A percentile compares a stretch with the other conserved stretches of the same genome.
Evolutionary conservation across 306 rosid species (phyloP).

Genomic region (Amphicarpaea edgeworthii): DNA sequence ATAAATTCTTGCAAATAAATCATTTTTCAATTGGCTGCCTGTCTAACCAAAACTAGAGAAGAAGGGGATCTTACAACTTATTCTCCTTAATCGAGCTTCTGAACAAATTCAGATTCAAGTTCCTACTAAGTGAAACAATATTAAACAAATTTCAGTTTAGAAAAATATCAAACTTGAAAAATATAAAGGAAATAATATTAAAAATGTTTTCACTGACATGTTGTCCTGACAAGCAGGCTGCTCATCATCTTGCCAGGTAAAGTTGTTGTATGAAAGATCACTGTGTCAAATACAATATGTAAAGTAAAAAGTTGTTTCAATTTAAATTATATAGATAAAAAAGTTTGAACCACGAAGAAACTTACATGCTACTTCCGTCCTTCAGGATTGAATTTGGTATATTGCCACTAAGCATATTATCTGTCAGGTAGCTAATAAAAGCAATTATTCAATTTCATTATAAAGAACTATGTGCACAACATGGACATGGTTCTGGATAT

Average conservation of each 20-base stretch:
- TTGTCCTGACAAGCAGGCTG: slow-evolving; percentile 62
- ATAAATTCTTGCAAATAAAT: slow-evolving; percentile 24
- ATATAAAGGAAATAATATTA: background rate
- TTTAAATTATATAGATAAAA: background rate
- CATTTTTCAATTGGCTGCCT: slow-evolving; percentile 15
- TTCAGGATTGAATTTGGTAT: slow-evolving; percentile 63
- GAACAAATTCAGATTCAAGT: slow-evolving; percentile 71
- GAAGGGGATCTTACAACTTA: slow-evolving; percentile 59
- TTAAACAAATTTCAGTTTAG: slow-evolving; percentile 31
- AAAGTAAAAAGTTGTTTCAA: background rate
- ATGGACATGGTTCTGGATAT: slow-evolving; percentile 4
- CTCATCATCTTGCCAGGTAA: slow-evolving; percentile 71
- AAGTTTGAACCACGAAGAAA: slow-evolving; percentile 33
- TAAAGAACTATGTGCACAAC: background rate
- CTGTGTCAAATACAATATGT: slow-evolving; percentile 52
- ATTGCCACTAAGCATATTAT: slow-evolving; percentile 70
- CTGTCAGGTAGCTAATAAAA: slow-evolving; percentile 69
- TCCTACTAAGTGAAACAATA: slow-evolving; percentile 53
- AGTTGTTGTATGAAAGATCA: slow-evolving; percentile 87
- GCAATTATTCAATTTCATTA: slow-evolving; percentile 1
- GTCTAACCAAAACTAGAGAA: slow-evolving; percentile 32
- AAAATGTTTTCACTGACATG: slow-evolving; percentile 53
- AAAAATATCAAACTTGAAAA: background rate
- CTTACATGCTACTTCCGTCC: slow-evolving; percentile 78
- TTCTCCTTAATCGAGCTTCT: slow-evolving; percentile 55